Evolutionary conservation across 192 early-diverging fungal genomes (phyloP).

Genomic region (Umbelopsis sp.): DNA sequence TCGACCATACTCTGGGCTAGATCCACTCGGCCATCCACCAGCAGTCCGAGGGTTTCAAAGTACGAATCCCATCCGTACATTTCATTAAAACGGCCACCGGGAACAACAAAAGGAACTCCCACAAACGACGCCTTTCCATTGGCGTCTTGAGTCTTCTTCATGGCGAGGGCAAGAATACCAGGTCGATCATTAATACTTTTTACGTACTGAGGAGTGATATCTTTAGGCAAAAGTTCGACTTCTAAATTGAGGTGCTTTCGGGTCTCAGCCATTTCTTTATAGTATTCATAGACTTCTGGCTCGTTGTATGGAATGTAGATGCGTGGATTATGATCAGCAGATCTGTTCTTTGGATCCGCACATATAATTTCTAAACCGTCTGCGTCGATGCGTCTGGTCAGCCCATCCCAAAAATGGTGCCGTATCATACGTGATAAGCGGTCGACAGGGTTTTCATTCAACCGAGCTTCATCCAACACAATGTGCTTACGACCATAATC

Average conservation of each 20-base stretch:
- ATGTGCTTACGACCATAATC: conserved; percentile 88
- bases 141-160: conserved; percentile 49
- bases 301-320: conserved; percentile 94
- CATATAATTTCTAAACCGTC: conserved; percentile 88
- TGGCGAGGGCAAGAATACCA: conserved; percentile 86
- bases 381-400: conserved; percentile 86
- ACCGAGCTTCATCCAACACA: conserved; percentile 83
- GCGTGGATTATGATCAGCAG: conserved; percentile 73
- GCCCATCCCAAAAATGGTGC: conserved; percentile 93
- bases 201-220: conserved; percentile 89
- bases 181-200: conserved; percentile 87
- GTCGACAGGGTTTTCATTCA: conserved; percentile 95
- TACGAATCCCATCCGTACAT: conserved; percentile 99
- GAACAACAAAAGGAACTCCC: conserved; percentile 95
- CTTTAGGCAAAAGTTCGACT: conserved; percentile 79
- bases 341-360: conserved; percentile 89
- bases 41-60: conserved; percentile 88
- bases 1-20: conserved; percentile 95
- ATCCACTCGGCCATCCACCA: conserved; percentile 83
- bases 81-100: conserved; percentile 98
- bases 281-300: conserved; percentile 76
- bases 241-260: conserved; percentile 74
- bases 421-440: conserved; percentile 89
- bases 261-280: conserved; percentile 62
- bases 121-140: conserved; percentile 47